Evolutionary conservation across 371 early-diverging fungal genomes (phyloP).

Genomic region (Umbelopsis sp.): DNA sequence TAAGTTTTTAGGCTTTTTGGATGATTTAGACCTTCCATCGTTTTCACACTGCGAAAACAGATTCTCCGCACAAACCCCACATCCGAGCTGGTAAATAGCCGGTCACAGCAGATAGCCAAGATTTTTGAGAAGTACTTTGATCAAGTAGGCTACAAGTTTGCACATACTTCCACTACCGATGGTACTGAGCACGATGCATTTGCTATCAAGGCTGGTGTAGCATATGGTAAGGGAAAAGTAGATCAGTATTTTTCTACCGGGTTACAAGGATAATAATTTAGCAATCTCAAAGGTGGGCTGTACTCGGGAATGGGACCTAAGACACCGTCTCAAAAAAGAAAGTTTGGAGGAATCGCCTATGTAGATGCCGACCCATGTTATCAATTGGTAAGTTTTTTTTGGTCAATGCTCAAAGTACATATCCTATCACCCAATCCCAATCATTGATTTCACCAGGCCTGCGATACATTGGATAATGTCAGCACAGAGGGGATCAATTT

Average conservation of each 20-base stretch:
- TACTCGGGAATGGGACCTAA: constrained; percentile 10
- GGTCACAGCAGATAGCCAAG: not conserved
- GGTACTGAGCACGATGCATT: constrained; percentile 1
- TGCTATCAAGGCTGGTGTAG: not conserved
- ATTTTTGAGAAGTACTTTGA: not conserved
- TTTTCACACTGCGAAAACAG: not conserved
- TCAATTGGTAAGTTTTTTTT: constrained; percentile 2
- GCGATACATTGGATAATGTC: constrained; percentile 16
- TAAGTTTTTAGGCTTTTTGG: not conserved
- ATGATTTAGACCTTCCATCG: not conserved
- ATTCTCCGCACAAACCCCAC: constrained; percentile 15
- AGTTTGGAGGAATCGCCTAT: constrained; percentile 5
- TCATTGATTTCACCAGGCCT: not conserved
- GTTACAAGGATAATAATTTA: too few species aligned
- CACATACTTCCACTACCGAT: not conserved
- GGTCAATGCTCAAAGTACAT: not conserved
- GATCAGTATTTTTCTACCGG: not conserved
- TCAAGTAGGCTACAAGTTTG: not conserved
- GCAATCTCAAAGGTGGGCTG: not conserved
- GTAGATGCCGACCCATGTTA: constrained; percentile 14
- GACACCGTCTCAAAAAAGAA: constrained; percentile 4
- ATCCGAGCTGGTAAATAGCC: not conserved
- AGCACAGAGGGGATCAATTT: constrained; percentile 7
- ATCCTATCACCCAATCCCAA: not conserved
- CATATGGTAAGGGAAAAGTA: not conserved